Percentiles rank a stretch among this genome's conserved stretches.
Evolutionary conservation across 176 grass and related monocot species (phyloP).

Genomic region (Calamus simplicifolius): DNA sequence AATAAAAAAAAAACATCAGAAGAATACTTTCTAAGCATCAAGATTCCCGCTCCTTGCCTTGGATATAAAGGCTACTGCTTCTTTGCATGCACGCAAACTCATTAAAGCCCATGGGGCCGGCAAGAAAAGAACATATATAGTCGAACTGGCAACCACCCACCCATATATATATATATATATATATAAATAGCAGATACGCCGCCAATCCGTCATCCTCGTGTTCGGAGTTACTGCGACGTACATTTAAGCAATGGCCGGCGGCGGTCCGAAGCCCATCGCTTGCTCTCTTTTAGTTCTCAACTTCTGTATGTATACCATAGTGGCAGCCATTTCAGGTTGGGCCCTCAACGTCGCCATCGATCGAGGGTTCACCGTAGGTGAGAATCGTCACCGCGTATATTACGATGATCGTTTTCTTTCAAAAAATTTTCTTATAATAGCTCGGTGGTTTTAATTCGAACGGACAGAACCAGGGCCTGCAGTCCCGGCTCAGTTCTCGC

Average conservation of each 20-base stretch:
- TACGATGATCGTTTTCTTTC: not conserved
- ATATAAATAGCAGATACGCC: too few relatives aligned
- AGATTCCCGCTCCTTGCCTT: too few relatives aligned
- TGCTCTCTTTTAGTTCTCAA: conserved; percentile 70
- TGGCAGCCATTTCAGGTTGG: conserved; percentile 78
- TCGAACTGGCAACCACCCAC: too few relatives aligned
- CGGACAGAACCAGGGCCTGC: conserved; percentile 28
- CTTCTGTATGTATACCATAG: conserved; percentile 85
- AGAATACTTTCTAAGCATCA: too few relatives aligned
- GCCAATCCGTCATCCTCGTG: too few relatives aligned
- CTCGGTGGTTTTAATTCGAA: not conserved
- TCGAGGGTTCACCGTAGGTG: conserved; percentile 63
- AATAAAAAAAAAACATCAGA: too few relatives aligned
- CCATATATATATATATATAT: too few relatives aligned
- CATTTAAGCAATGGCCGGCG: conserved; percentile 37
- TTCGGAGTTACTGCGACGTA: too few relatives aligned
- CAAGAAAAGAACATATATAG: too few relatives aligned
- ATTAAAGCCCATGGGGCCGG: too few relatives aligned
- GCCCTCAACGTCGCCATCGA: conserved; percentile 80
- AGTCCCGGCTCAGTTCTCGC: conserved; percentile 78
- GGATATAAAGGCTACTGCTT: too few relatives aligned
- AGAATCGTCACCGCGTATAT: not conserved
- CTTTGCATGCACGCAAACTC: too few relatives aligned
- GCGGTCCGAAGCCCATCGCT: conserved; percentile 42
- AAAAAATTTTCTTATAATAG: not conserved